Evolutionary conservation across 2,329 filamentous ascomycete species (phyloP), one percentile per base, ranked within the genome.

Genomic region (Lecanosticta acicola): DNA sequence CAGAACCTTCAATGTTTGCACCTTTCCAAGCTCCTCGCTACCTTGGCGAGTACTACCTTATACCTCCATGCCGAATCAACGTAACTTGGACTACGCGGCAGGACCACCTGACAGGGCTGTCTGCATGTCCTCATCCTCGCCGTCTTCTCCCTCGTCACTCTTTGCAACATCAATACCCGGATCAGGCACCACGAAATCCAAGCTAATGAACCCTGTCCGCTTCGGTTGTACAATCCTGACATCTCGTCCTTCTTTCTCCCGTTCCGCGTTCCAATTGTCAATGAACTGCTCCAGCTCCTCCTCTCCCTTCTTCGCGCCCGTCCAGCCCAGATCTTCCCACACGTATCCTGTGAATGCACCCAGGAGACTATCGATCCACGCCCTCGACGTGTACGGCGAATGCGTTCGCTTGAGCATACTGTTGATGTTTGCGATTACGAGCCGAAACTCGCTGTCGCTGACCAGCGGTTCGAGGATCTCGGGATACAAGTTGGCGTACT

Each of bases 401-500:
- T 94, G 96, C 0, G 84, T 83, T n/a, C 77, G 77, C 32, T 84
- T 71, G 13, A 97, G 71, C 53, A 87, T 81, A 10, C 78, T 70
- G 61, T 98, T 98, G 43, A 97, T 76, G 59, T 83, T 85, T 48
- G 89, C 81, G 45, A 98, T 80, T 21, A 97, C 71, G 9, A 76
- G 75, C 3, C 93, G 81, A 62, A 98, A 98, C 58, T 94, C 87
- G 48, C 84, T 83, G 66, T 98, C 93, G 1, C 80, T 77, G 35
- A 98, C 71, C 24, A 90, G 80, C 0, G 89, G 87, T 55, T 96
- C 90, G 5, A 98, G 74, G 47, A 98, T 94, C 64, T 98, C 93
- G 0, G 93, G 93, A 60, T 98, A 98, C 2, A 96, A 74, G 59
- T 97, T 96, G 13, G 87, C 93, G 64, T 94, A 97, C 0, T 90